Evolutionary conservation across 805 yeast genomes (phyloP).

Genomic region (Wickerhamiella brachini): DNA sequence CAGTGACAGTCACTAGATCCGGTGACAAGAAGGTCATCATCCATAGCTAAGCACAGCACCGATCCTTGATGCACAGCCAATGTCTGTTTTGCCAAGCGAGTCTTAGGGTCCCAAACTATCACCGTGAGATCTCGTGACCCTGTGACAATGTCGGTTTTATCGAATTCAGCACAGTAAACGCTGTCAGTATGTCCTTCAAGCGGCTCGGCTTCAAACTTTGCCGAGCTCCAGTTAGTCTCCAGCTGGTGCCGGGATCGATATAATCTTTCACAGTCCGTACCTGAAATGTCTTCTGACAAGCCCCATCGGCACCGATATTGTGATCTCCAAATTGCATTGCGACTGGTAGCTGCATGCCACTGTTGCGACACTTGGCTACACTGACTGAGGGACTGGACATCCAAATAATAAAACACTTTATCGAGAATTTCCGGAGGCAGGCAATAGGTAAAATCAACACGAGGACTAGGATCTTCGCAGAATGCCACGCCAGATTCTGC

Average conservation of each 20-base stretch:
- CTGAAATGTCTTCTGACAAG: not conserved
- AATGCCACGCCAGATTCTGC: not conserved
- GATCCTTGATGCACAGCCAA: slow-evolving; percentile 11
- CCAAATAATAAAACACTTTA: slow-evolving; percentile 13
- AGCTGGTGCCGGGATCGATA: slow-evolving; percentile 4
- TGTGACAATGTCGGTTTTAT: slow-evolving; percentile 56
- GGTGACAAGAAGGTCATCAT: slow-evolving; percentile 3
- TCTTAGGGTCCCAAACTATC: slow-evolving; percentile 24
- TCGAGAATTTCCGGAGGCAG: slow-evolving; percentile 13
- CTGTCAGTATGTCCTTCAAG: slow-evolving; percentile 67
- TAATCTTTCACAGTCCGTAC: slow-evolving; percentile 9
- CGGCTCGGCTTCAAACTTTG: slow-evolving; percentile 7
- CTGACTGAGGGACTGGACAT: slow-evolving; percentile 6
- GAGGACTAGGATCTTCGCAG: not conserved
- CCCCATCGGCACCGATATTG: slow-evolving; percentile 13
- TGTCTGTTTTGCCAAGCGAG: slow-evolving; percentile 12
- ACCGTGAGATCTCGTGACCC: slow-evolving; percentile 42
- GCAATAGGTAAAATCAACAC: slow-evolving; percentile 8
- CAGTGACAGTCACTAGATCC: slow-evolving; percentile 7
- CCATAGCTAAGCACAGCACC: slow-evolving; percentile 8
- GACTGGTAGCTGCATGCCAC: slow-evolving; percentile 13
- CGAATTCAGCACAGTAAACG: slow-evolving; percentile 66
- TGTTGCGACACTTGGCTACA: slow-evolving; percentile 14
- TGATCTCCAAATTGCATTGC: slow-evolving; percentile 16
- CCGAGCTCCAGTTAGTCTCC: slow-evolving; percentile 7